Conservation (phyloP, 176 grass and related monocot species). For the Dendrocalamus sinicus region DNA sequence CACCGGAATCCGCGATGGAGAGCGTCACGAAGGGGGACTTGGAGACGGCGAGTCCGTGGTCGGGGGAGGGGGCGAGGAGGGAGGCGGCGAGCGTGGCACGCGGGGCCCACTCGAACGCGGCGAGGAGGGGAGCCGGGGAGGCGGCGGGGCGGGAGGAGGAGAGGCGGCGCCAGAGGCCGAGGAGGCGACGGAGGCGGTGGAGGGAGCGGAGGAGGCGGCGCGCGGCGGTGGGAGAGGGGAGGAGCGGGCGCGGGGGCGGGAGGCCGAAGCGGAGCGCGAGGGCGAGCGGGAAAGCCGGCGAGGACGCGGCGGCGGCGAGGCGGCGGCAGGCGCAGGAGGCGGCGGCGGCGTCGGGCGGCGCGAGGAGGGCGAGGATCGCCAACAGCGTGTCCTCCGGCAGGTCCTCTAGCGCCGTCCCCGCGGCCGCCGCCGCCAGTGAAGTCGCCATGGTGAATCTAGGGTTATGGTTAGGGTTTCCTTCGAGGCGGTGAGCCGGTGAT, state of each 20-base stretch:
- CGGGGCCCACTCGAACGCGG: slow-evolving; percentile 69
- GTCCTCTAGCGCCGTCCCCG: slow-evolving; percentile 46
- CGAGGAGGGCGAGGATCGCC: slow-evolving; percentile 50
- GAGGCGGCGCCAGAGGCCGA: slow-evolving; percentile 64
- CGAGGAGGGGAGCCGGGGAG: slow-evolving; percentile 20
- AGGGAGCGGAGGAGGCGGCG: slow-evolving; percentile 13
- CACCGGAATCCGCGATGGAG: slow-evolving; percentile 48
- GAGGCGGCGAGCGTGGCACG: slow-evolving; percentile 53
- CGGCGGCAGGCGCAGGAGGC: slow-evolving; percentile 47
- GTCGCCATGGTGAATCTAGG: slow-evolving; percentile 32
- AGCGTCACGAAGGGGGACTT: slow-evolving; percentile 60
- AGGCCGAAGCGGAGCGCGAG: slow-evolving; percentile 55
- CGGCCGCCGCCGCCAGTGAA: slow-evolving; percentile 31
- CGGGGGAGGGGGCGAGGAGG: slow-evolving; percentile 32
- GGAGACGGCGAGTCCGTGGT: slow-evolving; percentile 30
- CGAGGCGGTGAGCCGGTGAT: not conserved
- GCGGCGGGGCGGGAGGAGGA: slow-evolving; percentile 19
- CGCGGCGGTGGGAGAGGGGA: slow-evolving; percentile 19
- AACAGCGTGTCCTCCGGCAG: slow-evolving; percentile 65
- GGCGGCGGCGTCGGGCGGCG: slow-evolving; percentile 50
- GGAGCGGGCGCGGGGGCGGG: slow-evolving; percentile 23
- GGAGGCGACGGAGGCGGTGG: slow-evolving; percentile 53
- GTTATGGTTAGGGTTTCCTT: not conserved
- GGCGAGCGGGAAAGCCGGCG: slow-evolving; percentile 48
- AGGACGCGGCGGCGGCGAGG: slow-evolving; percentile 50